Evolutionary conservation across 2,329 filamentous ascomycete species (phyloP), one percentile per base, ranked within the genome.

Genomic region (Dactylellina haptotyla): DNA sequence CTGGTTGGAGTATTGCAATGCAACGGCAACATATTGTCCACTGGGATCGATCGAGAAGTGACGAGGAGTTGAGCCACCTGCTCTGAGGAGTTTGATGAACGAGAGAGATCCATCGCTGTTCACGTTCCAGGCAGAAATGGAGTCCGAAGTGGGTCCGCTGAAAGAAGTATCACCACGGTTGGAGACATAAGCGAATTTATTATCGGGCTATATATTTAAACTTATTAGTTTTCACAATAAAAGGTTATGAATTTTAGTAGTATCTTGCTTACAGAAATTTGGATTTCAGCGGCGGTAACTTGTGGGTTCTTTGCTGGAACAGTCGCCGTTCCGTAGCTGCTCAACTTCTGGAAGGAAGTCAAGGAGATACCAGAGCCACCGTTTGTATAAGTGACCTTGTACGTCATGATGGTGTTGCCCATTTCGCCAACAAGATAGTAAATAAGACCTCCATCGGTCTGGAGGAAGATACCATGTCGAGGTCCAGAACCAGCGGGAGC

Each of bases 11-110:
- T 81, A 80, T 80, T 92, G 89, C 75, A 90, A 83, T 0, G 85
- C 89, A 28, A 92, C 86, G 0, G 88, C 90, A 3, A 92, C 81
- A 66, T 89, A 80, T 67, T 84, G 84, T 0, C 90, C 90, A 9
- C 84, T 85, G 74, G 84, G 84, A 80, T 89, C 92, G 66, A 91
- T 80, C 53, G 84, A 85, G 79, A 91, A 90, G 39, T 90, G 88
- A 16, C 90, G 85, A 0, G 90, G 90, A 61, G 84, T 85, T 5
- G 81, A 80, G 2, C 91, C 91, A 54, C 89, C 88, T 0, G 87
- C 85, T 0, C 89, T 83, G 18, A 84, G 84, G 20, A 87, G 83
- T 76, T 89, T 84, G 2, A 86, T 79, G 65, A 87, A 84, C 0
- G 78, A 80, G 23, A 92, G 82, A 1, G 80, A 81, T 2, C 89